Evolutionary conservation across 345 rosid genomes (phyloP), one percentile per base, ranked within the genome.

Genomic region (Lepidium sativum): DNA sequence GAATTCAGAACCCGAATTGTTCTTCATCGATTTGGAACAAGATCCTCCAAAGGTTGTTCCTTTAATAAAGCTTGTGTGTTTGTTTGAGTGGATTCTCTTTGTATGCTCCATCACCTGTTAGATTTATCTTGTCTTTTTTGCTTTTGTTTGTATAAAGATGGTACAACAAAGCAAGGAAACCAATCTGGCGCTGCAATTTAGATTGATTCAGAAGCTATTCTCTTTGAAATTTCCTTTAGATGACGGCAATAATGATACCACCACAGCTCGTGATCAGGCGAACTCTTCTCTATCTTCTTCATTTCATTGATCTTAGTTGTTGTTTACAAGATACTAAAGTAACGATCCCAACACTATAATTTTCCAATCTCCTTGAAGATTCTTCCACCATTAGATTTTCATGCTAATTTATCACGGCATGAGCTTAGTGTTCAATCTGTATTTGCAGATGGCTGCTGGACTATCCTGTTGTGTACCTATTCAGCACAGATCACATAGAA

Each of bases 381-480:
- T 76, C 31, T 13, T 21, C 31, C 31, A 53, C n/a, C 48, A 27
- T n/a, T 8, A 60, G 32, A 21, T 57, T 27, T 1, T 6, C 8
- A 35, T 20, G n/a, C n/a, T 50, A 21, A 33, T 14, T 40, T 23
- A 50, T 51, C n/a, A 10, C 44, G 34, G 4, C 3, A 6, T 71
- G 21, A 63, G 54, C 11, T 37, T 72, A 35, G 15, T 54, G 20
- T 66, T 70, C 67, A 18, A 52, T 72, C 29, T 69, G 41, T 59
- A 53, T 37, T 84, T 60, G 45, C 47, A 94, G 95, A 61, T 94
- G 99, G 99, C 87, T 94, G 60, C 86, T 94, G 68, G 95, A 88
- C 61, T 89, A 94, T 76, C 96, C 97, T 13, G 85, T 88, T 1
- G 86, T 94, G 66, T 94, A 94, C 78, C 72, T 94, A 80, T 94